Evolutionary conservation across 2,329 filamentous ascomycete genomes (phyloP).

Genomic region (Fusarium robinianum): DNA sequence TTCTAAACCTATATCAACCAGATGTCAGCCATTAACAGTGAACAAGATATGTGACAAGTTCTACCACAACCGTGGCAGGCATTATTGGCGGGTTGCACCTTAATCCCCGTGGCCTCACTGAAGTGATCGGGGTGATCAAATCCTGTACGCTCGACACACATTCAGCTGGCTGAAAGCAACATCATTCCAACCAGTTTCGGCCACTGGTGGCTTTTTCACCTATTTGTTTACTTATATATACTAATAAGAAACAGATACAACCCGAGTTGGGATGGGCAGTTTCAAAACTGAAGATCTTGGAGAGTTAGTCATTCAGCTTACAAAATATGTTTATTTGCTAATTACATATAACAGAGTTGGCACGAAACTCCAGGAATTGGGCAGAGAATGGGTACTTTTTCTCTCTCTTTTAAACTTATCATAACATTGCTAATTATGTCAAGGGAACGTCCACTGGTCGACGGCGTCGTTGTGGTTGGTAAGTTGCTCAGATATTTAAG

Average conservation of each 20-base stretch:
- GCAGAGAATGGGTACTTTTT: constrained; percentile 40
- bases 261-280: constrained; percentile 62
- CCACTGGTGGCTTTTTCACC: too few species aligned
- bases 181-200: too few species aligned
- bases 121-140: constrained; percentile 10
- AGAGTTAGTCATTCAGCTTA: too few species aligned
- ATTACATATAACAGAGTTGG: constrained; percentile 43
- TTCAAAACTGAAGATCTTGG: constrained; percentile 63
- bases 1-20: neutral
- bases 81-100: constrained; percentile 7
- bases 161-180: too few species aligned
- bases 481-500: neutral
- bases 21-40: neutral
- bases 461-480: constrained; percentile 12
- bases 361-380: constrained; percentile 42
- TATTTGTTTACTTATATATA: neutral
- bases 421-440: neutral
- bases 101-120: constrained; percentile 1
- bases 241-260: constrained; percentile 52
- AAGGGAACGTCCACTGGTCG: constrained; percentile 8
- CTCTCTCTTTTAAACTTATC: too few species aligned
- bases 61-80: neutral
- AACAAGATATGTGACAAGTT: neutral
- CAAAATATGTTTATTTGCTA: too few species aligned
- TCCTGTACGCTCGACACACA: neutral